phyloP scores from a whole-genome alignment of 345 rosid species.

The Populus alba region DNA sequence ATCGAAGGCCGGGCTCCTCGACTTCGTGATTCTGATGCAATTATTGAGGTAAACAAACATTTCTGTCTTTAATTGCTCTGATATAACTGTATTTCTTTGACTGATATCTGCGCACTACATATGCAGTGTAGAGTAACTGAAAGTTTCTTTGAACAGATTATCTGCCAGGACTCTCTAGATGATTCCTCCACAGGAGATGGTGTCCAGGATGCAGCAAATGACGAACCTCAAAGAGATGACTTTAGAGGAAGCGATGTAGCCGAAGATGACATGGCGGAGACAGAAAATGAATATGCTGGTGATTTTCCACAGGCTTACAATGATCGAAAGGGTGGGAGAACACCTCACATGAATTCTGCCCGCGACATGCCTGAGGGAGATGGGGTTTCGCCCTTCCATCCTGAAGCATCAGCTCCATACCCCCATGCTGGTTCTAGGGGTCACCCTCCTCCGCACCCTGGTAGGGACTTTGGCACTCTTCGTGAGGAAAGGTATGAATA shows the following conservation, averaged over 20 bases:
- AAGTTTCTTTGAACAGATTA: constrained; percentile 58
- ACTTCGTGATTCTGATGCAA: constrained; percentile 86
- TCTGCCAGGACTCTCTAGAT: constrained; percentile 59
- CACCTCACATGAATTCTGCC: constrained; percentile 31
- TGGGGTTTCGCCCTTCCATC: constrained; percentile 26
- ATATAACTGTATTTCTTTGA: neutral
- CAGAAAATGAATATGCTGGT: constrained; percentile 36
- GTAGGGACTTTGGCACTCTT: constrained; percentile 36
- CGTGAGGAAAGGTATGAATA: constrained; percentile 47
- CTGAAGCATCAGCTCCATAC: constrained; percentile 30
- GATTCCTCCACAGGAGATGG: constrained; percentile 51
- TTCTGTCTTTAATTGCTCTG: constrained; percentile 16
- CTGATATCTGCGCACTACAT: constrained; percentile 12
- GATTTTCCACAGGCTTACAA: constrained; percentile 30
- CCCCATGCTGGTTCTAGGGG: constrained; percentile 34
- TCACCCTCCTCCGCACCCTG: constrained; percentile 30
- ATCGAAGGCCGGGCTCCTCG: constrained; percentile 85
- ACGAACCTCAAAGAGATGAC: constrained; percentile 40
- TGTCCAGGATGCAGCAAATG: constrained; percentile 30
- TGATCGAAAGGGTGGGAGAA: constrained; percentile 32
- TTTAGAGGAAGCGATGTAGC: constrained; percentile 32
- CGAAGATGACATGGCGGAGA: constrained; percentile 31
- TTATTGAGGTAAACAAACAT: constrained; percentile 66
- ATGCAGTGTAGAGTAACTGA: constrained; percentile 24
- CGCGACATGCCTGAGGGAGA: constrained; percentile 47